phyloP scores from a whole-genome alignment of 805 yeast genomes.

The Candida lessepsii region DNA sequence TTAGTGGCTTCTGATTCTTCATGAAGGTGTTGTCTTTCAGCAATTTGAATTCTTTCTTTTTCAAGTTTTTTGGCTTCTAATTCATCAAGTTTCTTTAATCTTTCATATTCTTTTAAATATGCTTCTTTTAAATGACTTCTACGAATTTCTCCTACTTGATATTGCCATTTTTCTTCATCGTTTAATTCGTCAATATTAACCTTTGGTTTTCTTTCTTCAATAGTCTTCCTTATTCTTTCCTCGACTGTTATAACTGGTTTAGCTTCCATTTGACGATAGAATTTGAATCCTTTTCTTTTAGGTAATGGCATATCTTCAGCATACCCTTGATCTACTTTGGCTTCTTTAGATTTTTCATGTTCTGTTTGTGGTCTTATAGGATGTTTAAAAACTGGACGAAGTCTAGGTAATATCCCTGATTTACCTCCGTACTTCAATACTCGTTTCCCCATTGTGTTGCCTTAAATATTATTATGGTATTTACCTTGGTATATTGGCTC shows the following conservation, averaged over 20 bases:
- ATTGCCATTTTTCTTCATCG: slow-evolving; percentile 44
- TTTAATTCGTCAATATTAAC: slow-evolving; percentile 32
- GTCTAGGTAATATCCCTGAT: slow-evolving; percentile 79
- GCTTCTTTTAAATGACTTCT: slow-evolving; percentile 68
- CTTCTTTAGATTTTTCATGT: slow-evolving; percentile 40
- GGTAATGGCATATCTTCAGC: slow-evolving; percentile 74
- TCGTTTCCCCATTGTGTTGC: slow-evolving; percentile 49
- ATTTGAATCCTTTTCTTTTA: slow-evolving; percentile 42
- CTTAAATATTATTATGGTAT: no score
- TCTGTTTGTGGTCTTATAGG: slow-evolving; percentile 55
- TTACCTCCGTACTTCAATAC: slow-evolving; percentile 55
- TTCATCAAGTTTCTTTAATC: slow-evolving; percentile 39
- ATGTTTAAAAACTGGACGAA: slow-evolving; percentile 67
- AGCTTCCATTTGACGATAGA: slow-evolving; percentile 53
- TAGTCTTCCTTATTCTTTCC: slow-evolving; percentile 55
- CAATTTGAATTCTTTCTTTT: slow-evolving; percentile 20
- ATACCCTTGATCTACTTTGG: slow-evolving; percentile 56
- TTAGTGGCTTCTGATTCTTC: slow-evolving; percentile 53
- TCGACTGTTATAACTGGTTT: slow-evolving; percentile 58
- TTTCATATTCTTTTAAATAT: slow-evolving; percentile 51
- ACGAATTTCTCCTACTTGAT: slow-evolving; percentile 62
- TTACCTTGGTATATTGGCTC: no score
- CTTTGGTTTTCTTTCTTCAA: slow-evolving; percentile 40
- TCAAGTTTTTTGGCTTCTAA: slow-evolving; percentile 23
- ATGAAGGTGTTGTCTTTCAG: slow-evolving; percentile 25